Percentiles rank a stretch among this genome's conserved stretches.
Evolutionary conservation across 331 rosid species (phyloP).

Genomic region (Pyrus hybrid): DNA sequence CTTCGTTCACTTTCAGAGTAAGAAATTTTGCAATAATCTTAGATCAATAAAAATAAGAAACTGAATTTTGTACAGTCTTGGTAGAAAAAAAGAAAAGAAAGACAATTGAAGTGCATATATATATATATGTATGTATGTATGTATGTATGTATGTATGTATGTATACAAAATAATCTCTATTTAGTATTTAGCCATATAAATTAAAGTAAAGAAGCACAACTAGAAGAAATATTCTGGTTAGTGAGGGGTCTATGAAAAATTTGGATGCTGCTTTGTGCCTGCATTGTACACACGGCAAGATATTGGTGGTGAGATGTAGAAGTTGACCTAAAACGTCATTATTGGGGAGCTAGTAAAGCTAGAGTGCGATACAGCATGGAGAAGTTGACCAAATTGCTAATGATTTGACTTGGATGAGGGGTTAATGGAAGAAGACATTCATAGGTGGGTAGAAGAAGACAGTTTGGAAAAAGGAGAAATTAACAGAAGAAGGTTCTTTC

Average conservation of each 20-base stretch:
- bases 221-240: not conserved
- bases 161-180: not conserved
- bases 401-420: not conserved
- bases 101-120: not conserved
- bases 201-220: not conserved
- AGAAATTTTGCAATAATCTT: slow-evolving; percentile 29
- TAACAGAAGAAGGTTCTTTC: slow-evolving; percentile 9
- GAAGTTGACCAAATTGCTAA: slow-evolving; percentile 15
- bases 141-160: not conserved
- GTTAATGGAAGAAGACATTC: slow-evolving; percentile 17
- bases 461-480: slow-evolving; percentile 26
- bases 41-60: slow-evolving; percentile 6
- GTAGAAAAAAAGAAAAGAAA: not conserved
- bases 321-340: slow-evolving; percentile 1
- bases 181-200: not conserved
- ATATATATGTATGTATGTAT: not conserved
- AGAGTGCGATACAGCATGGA: slow-evolving; percentile 52
- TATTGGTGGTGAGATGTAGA: not conserved
- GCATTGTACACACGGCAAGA: slow-evolving; percentile 21
- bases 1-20: slow-evolving; percentile 1
- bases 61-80: slow-evolving; percentile 33
- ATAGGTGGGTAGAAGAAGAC: slow-evolving; percentile 10
- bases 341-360: slow-evolving; percentile 6
- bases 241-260: not conserved
- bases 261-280: slow-evolving; percentile 16